Base-by-base conservation (phyloP, 2,329 filamentous ascomycete genomes). In the Neofusicoccum kwambonambiense region DNA sequence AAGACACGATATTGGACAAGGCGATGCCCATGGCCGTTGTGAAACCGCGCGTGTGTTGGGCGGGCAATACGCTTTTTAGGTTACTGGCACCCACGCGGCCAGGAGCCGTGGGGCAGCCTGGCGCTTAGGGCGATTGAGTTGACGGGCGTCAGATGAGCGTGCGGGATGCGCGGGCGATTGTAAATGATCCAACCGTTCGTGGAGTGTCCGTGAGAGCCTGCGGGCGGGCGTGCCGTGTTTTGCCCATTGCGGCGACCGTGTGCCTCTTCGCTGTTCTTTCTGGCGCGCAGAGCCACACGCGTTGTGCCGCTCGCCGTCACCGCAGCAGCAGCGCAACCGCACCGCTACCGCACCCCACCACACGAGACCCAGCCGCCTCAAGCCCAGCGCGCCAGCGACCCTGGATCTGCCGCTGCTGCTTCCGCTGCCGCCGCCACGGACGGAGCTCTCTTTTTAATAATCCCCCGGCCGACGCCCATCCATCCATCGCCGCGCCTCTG, bases 1-100 rank as follows among this genome's bases (percentile, higher is more conserved):
- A 50, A 51, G 58, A 50, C 13, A 49, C 58, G 45, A 51, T 41
- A 50, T 62, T 49, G 45, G 45, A 62, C 47, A 37, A 62, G 13
- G 22, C 22, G 54, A 35, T 35, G 50, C 27, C 15, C 47, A n/a
- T 9, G 7, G 8, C 9, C 27, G 37, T n/a, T 45, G 41, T 58
- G 54, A 45, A 58, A 58, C 54, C n/a, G 12, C 5, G 15, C 37
- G 41, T 34, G 22, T 47, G 54, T 34, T 12, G 50, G 8, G 34
- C 34, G n/a, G 11, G n/a, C 6, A 17, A 44, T 52, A 37, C 50
- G 27, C n/a, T 51, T 35, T 35, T 51, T 51, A 51, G 49, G 49
- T 51, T 51, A 17, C 9, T 41, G 34, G 35, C 51, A 56, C 34
- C 34, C 51, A 35, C 17, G 31, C 50, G 27, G 27, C 27, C 27